These are phyloP conservation scores for Naganishia sp. DNA, from an alignment of 1,284 basidiomycete genomes.

Conservation along the genomic window DNA sequence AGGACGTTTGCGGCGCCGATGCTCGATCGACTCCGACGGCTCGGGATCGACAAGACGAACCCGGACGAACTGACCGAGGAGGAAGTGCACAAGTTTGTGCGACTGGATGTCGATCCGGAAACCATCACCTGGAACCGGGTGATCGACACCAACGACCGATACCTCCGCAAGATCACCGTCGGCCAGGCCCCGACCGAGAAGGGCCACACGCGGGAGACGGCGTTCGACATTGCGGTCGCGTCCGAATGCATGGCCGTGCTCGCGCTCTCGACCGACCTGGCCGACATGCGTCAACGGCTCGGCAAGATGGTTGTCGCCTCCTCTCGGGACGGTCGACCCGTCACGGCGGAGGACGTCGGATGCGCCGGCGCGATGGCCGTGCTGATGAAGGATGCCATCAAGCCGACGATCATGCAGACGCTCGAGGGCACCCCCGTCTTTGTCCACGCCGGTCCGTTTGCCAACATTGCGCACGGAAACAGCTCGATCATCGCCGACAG, in stretches of 20 bases:
- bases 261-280: conserved; percentile 81
- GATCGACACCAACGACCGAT: conserved; percentile 94
- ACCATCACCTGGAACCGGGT: conserved; percentile 99
- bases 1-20: conserved; percentile 94
- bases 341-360: conserved; percentile 96
- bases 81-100: conserved; percentile 84
- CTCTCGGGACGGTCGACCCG: conserved; percentile 82
- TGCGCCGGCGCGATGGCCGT: conserved; percentile 95
- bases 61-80: conserved; percentile 91
- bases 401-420: conserved; percentile 99
- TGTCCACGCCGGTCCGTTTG: conserved; percentile 97
- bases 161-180: conserved; percentile 90
- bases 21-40: conserved; percentile 91
- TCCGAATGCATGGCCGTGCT: conserved; percentile 99
- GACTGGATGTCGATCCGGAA: conserved; percentile 85
- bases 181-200: conserved; percentile 89
- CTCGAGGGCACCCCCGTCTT: conserved; percentile 98
- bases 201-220: conserved; percentile 83
- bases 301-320: conserved; percentile 98
- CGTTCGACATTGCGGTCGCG: conserved; percentile 96
- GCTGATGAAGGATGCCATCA: conserved; percentile 98
- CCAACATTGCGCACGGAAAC: conserved; percentile 99
- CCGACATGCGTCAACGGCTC: conserved; percentile 87
- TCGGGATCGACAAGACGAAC: conserved; percentile 92
- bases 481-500: conserved; percentile 97